Percentiles rank a stretch among this genome's conserved stretches.
Conservation (phyloP, 345 rosid species). For the Turritis glabra region DNA sequence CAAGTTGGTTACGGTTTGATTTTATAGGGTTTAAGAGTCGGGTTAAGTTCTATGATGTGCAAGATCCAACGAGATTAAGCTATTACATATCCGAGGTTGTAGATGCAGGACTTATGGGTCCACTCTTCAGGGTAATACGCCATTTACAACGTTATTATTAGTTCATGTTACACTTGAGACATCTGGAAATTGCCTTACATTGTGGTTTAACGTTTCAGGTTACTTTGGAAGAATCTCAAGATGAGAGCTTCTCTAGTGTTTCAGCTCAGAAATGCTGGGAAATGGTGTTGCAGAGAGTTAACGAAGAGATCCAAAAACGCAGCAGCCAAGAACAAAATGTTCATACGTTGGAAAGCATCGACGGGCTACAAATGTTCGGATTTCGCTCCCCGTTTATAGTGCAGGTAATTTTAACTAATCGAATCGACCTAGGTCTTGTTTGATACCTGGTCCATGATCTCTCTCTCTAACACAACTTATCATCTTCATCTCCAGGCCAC, state of each 20-base stretch:
- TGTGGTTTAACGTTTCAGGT: constrained; percentile 49
- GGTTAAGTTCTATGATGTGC: constrained; percentile 56
- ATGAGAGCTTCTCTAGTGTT: constrained; percentile 47
- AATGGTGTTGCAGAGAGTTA: constrained; percentile 58
- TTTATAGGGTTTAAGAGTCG: constrained; percentile 70
- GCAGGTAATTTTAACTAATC: constrained; percentile 46
- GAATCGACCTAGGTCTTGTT: neutral
- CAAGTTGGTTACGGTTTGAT: neutral
- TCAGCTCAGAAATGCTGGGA: constrained; percentile 86
- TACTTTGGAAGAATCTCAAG: constrained; percentile 61
- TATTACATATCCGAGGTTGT: constrained; percentile 68
- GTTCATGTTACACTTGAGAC: neutral
- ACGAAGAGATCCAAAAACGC: constrained; percentile 14
- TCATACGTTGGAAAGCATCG: constrained; percentile 36
- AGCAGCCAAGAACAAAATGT: constrained; percentile 2
- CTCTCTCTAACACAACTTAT: constrained; percentile 6
- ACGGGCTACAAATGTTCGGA: constrained; percentile 82
- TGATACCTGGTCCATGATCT: neutral
- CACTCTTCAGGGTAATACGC: constrained; percentile 70
- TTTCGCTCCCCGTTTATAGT: constrained; percentile 55
- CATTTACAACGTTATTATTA: neutral
- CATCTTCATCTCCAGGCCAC: constrained; percentile 47
- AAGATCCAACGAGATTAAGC: constrained; percentile 52
- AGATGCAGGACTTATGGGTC: constrained; percentile 77
- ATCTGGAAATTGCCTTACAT: neutral